phyloP scores from a whole-genome alignment of 192 early-diverging fungal species.

The Glomus cerebriforme region DNA sequence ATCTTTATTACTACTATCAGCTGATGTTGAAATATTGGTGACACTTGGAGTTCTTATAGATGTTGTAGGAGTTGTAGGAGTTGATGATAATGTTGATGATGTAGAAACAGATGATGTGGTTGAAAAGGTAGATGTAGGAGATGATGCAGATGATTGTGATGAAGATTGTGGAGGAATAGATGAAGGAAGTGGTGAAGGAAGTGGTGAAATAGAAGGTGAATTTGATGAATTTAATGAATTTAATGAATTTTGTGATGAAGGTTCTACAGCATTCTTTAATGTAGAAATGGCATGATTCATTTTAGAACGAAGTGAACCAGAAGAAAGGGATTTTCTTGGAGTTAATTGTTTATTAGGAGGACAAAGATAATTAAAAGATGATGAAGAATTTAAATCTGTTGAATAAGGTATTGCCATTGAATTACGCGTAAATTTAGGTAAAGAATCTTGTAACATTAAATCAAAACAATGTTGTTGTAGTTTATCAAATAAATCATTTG shows the following conservation, averaged over 20 bases:
- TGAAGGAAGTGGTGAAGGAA: not conserved
- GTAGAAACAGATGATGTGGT: not conserved
- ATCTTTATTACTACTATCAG: not conserved
- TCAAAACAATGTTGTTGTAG: constrained; percentile 34
- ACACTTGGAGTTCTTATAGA: not conserved
- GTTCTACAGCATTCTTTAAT: not conserved
- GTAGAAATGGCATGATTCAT: not conserved
- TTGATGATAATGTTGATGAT: not conserved
- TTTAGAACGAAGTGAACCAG: constrained; percentile 16
- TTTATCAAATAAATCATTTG: constrained; percentile 30
- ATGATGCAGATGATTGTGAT: not conserved
- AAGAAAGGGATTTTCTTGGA: constrained; percentile 6
- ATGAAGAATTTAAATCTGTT: not conserved
- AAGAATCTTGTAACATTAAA: constrained; percentile 32
- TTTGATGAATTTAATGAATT: not conserved
- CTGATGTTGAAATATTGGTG: not conserved
- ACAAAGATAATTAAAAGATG: not conserved
- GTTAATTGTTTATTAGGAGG: not conserved
- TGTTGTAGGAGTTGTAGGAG: not conserved
- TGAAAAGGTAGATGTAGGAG: not conserved
- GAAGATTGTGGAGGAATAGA: not conserved
- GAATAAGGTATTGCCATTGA: constrained; percentile 1
- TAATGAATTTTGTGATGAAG: not conserved
- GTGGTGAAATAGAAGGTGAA: not conserved
- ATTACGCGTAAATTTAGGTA: constrained; percentile 31